A percentile compares a stretch with the other conserved stretches of the same genome.
phyloP scores from a whole-genome alignment of 2,329 filamentous ascomycete species.

The Apiospora marii region DNA sequence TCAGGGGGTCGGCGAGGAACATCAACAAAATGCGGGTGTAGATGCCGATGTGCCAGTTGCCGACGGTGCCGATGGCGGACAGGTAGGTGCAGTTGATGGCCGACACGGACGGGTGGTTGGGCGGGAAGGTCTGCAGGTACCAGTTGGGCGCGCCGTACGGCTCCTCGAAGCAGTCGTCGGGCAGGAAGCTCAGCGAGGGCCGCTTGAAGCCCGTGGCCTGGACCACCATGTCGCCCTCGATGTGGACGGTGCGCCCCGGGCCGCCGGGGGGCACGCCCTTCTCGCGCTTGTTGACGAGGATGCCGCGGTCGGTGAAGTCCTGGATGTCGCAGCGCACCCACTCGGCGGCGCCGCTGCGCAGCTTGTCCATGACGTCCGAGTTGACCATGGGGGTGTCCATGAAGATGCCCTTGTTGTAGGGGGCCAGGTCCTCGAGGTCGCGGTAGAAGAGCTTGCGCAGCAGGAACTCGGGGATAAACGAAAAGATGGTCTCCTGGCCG shows the following conservation, averaged over 20 bases:
- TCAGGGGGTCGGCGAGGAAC: constrained; percentile 82
- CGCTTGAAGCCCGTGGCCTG: constrained; percentile 85
- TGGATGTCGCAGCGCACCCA: constrained; percentile 86
- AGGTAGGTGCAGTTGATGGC: constrained; percentile 85
- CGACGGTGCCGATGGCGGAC: constrained; percentile 80
- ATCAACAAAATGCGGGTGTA: constrained; percentile 87
- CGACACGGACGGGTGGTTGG: constrained; percentile 74
- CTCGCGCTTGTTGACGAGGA: constrained; percentile 74
- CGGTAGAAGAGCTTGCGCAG: constrained; percentile 84
- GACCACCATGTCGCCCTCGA: constrained; percentile 79
- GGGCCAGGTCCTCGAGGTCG: constrained; percentile 77
- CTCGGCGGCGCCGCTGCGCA: constrained; percentile 74
- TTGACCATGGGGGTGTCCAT: constrained; percentile 90
- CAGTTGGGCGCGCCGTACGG: constrained; percentile 83
- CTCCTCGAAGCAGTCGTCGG: constrained; percentile 73
- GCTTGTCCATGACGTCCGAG: constrained; percentile 77
- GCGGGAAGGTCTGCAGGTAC: constrained; percentile 89
- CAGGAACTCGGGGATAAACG: constrained; percentile 79
- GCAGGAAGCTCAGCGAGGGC: constrained; percentile 77
- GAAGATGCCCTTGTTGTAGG: constrained; percentile 76
- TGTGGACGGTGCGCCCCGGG: constrained; percentile 69
- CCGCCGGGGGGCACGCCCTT: constrained; percentile 80
- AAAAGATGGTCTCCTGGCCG: constrained; percentile 77
- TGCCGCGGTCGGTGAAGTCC: constrained; percentile 67
- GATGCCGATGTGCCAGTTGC: constrained; percentile 90